Base-by-base conservation (phyloP, 805 yeast species). In the Candida lessepsii region DNA sequence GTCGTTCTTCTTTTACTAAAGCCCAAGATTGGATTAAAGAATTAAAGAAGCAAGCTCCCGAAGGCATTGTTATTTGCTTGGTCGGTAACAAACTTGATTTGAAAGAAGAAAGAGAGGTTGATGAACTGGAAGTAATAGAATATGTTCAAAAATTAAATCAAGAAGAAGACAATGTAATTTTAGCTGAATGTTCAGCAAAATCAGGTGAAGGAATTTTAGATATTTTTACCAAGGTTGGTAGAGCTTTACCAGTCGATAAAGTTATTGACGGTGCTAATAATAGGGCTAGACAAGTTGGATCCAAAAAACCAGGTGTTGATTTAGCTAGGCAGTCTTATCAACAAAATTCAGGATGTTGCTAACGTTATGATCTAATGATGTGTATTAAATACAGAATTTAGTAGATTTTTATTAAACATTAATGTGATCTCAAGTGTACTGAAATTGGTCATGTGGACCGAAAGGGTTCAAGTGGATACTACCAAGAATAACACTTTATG, bases 21-120 rank as follows among this genome's bases (percentile, higher is more conserved):
- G 91, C 91, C 2, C 79, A 81, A 50, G 78, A 78, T 33, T 85
- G 91, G 91, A 80, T 83, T 26, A 80, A 81, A 52, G 93, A 85
- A 60, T 63, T 85, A 46, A 86, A 86, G 63, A 80, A 83, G 47
- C 96, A 89, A 58, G 95, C 95, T 57, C 77, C 76, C 10, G 57
- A 75, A 40, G 78, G 81, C 39, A 78, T 90, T 38, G 81, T 89
- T 32, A 86, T 93, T 48, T 87, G 91, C 24, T 60, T 85, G 28
- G 86, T 82, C n/a, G 95, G 90, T n/a, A 85, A 85, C 56, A 85
- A 85, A 54, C 51, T 71, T 1, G 95, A 85, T 63, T 64, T 85
- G 48, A 73, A 58, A 11, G 63, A 60, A 3, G 71, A 73, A 25
- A 67, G 89, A 36, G 61, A 67, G 40, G 71, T 69, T 2, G 61